Evolutionary conservation across 805 yeast species (phyloP).

Genomic region (Pachysolen tannophilus): DNA sequence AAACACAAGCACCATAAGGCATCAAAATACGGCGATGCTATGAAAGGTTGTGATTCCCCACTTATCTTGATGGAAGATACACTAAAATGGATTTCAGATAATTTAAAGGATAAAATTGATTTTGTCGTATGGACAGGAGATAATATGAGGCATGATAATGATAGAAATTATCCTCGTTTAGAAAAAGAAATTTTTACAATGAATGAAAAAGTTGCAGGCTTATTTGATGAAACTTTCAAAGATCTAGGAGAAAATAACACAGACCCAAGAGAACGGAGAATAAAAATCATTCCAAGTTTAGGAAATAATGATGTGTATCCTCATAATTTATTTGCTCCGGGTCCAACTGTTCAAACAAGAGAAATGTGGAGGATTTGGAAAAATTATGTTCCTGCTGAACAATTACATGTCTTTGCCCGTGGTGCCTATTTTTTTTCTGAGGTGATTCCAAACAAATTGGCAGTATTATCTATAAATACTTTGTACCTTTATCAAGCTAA

Average conservation of each 20-base stretch:
- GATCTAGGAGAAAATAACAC: slow-evolving; percentile 29
- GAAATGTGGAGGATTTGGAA: slow-evolving; percentile 72
- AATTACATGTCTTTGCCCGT: slow-evolving; percentile 62
- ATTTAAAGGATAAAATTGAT: slow-evolving; percentile 69
- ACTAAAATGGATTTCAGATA: slow-evolving; percentile 54
- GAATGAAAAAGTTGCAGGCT: slow-evolving; percentile 49
- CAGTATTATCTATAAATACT: slow-evolving; percentile 73
- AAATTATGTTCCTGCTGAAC: slow-evolving; percentile 66
- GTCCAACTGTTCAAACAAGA: slow-evolving; percentile 83
- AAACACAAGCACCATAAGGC: slow-evolving; percentile 41
- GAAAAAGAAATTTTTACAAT: slow-evolving; percentile 63
- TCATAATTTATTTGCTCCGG: slow-evolving; percentile 76
- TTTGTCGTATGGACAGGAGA: slow-evolving; percentile 91
- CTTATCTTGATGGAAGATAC: slow-evolving; percentile 52
- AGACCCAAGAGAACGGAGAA: slow-evolving; percentile 15
- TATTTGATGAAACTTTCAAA: slow-evolving; percentile 45
- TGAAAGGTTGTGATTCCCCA: slow-evolving; percentile 75
- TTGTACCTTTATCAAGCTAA: slow-evolving; percentile 67
- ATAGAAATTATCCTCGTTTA: slow-evolving; percentile 64
- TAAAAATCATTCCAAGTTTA: slow-evolving; percentile 55
- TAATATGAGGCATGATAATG: slow-evolving; percentile 79
- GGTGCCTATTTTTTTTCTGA: slow-evolving; percentile 73
- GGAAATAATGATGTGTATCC: slow-evolving; percentile 91
- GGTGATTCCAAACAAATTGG: slow-evolving; percentile 72
- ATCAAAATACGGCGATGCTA: slow-evolving; percentile 66